Evolutionary conservation across 108 stramenopile genomes (phyloP), one percentile per base, ranked within the genome.

Genomic region (Schizochytrium sp.): DNA sequence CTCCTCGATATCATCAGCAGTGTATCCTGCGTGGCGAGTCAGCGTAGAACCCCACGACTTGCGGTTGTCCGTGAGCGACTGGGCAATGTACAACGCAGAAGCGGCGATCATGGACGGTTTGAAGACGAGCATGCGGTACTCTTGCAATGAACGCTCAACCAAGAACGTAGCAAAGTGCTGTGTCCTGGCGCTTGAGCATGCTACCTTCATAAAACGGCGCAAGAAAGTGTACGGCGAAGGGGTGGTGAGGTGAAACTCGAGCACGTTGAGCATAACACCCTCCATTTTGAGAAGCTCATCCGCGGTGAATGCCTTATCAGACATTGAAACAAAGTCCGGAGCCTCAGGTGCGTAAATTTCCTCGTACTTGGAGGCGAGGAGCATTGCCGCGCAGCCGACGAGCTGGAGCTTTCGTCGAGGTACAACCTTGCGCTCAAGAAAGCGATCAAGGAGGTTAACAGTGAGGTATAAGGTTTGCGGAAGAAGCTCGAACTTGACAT

Each of bases 301-400:
- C 88, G 93, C 92, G 46, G 95, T 97, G 93, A 99, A 99, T 42
- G 98, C 98, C 60, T 94, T 89, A 91, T 98, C 97, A 40, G 97
- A 97, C 89, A 99, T 97, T 94, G 97, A 99, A 41, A 99, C 98
- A 49, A 97, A 96, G 87, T 99, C 99, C 55, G 94, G 92, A 61
- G 97, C 92, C 92, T 98, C 97, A 10, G 98, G 98, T 10, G 99
- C 97, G 92, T 98, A 98, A 89, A 99, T 98, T 93, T 99, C 99
- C 92, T 99, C 99, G 92, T 99, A 99, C 93, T 99, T 99, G 87
- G 96, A 96, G 45, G 98, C 98, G 87, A 99, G 93, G 72, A 98
- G 94, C 72, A 99, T 93, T 40, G 97, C 95, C 12, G 98, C 97
- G 42, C 98, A 97, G 46, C 98, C 99, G 61, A 99, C 98, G n/a